Evolutionary conservation across 192 early-diverging fungal species (phyloP), one percentile per base, ranked within the genome.

Genomic region (Kickxella alabastrina): DNA sequence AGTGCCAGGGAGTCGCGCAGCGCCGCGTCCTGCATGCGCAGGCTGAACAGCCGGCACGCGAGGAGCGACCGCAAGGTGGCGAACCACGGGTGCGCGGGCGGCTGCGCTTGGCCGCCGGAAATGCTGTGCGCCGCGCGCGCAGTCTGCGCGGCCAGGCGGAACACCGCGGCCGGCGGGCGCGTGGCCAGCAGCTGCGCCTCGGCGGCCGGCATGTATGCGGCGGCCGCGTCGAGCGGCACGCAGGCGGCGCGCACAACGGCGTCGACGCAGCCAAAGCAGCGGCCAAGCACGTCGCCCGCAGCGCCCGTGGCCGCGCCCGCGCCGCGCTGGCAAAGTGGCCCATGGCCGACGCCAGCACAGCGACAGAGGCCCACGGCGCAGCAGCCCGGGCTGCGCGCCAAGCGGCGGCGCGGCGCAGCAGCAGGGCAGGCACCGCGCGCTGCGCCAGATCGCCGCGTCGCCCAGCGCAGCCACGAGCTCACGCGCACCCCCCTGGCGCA

Each of bases 21-120:
- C 3, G 42, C 32, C 8, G 7, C n/a, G 2, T 14, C 21, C 23
- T 55, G 41, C 32, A 61, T 56, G 14, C 73, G 73, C 1, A 18
- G 29, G 4, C 17, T 40, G n/a, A 60, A 68, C n/a, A 64, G 35
- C 6, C 73, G 62, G 40, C 73, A 75, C 41, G 38, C 49, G 9
- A 75, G 57, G 28, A 75, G 10, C 13, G 28, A 26, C 15, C 52
- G 50, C 35, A 75, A 54, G 12, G 35, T 4, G 2, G 43, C 39
- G 41, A 75, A 65, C 72, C 72, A 75, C 6, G 21, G 12, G 9
- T 54, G 42, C 21, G 21, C 17, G 8, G 7, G 24, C 10, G 14
- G 34, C 34, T 35, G 34, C 34, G 31, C 12, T 3, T 3, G 17
- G 26, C 18, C 27, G 7, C 10, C 31, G 7, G 37, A 18, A 4